phyloP scores from a whole-genome alignment of 331 rosid species.

The Pyrus hybrid region DNA sequence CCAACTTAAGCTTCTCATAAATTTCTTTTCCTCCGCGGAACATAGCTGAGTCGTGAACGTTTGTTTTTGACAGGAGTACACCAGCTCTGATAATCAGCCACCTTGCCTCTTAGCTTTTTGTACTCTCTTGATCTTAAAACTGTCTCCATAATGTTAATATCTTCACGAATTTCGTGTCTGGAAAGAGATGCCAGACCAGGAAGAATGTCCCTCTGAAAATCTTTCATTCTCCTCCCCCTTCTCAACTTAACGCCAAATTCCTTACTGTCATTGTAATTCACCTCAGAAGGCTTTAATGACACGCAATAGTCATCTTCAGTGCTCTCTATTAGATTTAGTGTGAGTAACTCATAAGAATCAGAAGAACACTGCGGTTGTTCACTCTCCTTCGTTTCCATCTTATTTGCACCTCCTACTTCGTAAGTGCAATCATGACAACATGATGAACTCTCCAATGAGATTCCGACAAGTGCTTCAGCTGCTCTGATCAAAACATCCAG shows the following conservation, averaged over 20 bases:
- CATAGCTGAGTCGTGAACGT: slow-evolving; percentile 27
- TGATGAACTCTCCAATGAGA: slow-evolving; percentile 30
- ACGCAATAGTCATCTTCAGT: slow-evolving; percentile 24
- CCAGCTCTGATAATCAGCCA: slow-evolving; percentile 30
- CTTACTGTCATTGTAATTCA: slow-evolving; percentile 6
- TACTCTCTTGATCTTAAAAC: slow-evolving; percentile 58
- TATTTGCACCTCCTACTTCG: slow-evolving; percentile 8
- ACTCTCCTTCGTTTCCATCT: slow-evolving; percentile 11
- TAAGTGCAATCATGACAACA: slow-evolving; percentile 11
- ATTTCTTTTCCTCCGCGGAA: slow-evolving; percentile 10
- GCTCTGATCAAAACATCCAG: slow-evolving; percentile 26
- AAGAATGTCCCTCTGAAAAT: slow-evolving; percentile 54
- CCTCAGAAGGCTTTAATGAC: slow-evolving; percentile 28
- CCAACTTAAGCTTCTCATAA: slow-evolving; percentile 7
- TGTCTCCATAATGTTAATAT: slow-evolving; percentile 45
- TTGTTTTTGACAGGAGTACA: slow-evolving; percentile 35
- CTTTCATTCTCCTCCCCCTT: slow-evolving; percentile 58
- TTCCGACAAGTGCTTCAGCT: slow-evolving; percentile 33
- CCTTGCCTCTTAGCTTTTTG: slow-evolving; percentile 27
- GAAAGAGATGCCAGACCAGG: slow-evolving; percentile 57
- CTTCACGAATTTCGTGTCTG: slow-evolving; percentile 49
- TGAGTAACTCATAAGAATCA: slow-evolving; percentile 46
- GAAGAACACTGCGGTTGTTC: slow-evolving; percentile 21
- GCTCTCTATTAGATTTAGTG: slow-evolving; percentile 30
- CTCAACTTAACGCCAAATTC: slow-evolving; percentile 32